Conservation (phyloP, 441 rosid genomes). For the Corymbia calophylla region DNA sequence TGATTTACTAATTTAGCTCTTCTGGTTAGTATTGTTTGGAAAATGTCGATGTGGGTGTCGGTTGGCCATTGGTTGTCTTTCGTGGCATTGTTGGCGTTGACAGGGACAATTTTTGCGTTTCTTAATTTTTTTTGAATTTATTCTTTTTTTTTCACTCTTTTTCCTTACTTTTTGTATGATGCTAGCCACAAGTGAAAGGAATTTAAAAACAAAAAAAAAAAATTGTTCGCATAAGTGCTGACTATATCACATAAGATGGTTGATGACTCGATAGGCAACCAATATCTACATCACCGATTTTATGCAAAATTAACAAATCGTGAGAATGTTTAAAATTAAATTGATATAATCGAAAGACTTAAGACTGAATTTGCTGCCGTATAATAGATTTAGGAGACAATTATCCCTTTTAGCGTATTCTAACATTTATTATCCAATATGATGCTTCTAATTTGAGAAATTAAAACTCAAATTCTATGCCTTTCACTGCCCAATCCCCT, state of each 20-base stretch:
- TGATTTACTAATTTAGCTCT: background rate
- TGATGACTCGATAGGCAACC: background rate
- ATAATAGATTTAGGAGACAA: background rate
- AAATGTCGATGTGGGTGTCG: background rate
- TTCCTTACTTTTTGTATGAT: too few relatives aligned
- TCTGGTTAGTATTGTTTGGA: too few relatives aligned
- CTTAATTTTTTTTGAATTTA: too few relatives aligned
- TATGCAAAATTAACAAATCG: too few relatives aligned
- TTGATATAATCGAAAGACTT: too few relatives aligned
- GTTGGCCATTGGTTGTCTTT: background rate
- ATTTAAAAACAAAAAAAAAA: too few relatives aligned
- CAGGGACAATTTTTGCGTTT: background rate
- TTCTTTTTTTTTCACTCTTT: too few relatives aligned
- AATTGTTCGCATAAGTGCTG: too few relatives aligned
- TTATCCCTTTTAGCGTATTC: background rate
- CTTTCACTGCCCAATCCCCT: background rate
- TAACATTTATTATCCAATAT: background rate
- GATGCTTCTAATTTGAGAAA: background rate
- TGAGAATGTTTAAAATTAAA: too few relatives aligned
- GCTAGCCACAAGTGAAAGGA: background rate
- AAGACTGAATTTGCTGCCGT: too few relatives aligned
- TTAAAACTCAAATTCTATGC: background rate
- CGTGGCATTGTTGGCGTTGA: accelerated
- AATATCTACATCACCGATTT: accelerated
- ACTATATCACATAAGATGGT: background rate